phyloP scores from a whole-genome alignment of 2,329 filamentous ascomycete genomes.

The Penicillium janthinellum region DNA sequence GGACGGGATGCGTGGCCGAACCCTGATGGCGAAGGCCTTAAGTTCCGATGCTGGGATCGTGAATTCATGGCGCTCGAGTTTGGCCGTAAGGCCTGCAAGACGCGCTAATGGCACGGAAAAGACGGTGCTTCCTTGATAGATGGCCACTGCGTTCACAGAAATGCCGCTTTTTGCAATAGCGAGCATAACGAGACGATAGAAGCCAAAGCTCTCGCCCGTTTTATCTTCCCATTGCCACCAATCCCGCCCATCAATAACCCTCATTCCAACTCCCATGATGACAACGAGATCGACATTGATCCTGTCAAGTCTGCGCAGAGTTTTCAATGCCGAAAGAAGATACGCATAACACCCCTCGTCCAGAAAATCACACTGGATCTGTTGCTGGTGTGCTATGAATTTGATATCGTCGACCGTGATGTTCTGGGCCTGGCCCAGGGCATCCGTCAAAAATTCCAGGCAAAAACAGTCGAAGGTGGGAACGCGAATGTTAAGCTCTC shows the following conservation, averaged over 20 bases:
- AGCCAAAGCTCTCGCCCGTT: neutral
- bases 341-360: neutral
- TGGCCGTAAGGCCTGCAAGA: neutral
- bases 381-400: neutral
- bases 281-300: neutral
- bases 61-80: neutral
- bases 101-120: neutral
- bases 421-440: neutral
- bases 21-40: neutral
- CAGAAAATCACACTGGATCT: neutral
- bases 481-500: neutral
- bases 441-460: neutral
- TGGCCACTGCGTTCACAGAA: neutral
- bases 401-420: neutral
- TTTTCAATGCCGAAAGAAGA: neutral
- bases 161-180: neutral
- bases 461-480: neutral
- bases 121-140: neutral
- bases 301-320: neutral
- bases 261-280: neutral
- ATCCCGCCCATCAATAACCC: neutral
- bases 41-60: neutral
- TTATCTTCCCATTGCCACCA: neutral
- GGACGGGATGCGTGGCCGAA: neutral
- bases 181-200: neutral